Conservation (phyloP, 2,329 filamentous ascomycete species). For the Bisporella sp. region DNA sequence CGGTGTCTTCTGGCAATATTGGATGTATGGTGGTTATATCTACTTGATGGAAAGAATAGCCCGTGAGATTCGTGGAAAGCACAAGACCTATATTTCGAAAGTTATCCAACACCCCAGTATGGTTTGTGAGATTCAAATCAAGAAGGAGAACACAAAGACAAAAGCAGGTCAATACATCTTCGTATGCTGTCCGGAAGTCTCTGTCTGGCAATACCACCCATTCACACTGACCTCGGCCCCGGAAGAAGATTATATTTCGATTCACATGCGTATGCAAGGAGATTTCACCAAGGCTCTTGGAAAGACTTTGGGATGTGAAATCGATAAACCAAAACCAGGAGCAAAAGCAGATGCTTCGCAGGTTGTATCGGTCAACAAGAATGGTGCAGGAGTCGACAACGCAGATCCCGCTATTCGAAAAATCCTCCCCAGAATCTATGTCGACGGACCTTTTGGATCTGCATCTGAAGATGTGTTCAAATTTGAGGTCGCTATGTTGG, state of each 20-base stretch:
- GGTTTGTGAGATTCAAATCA: constrained; percentile 86
- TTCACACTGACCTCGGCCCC: constrained; percentile 82
- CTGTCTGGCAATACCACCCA: constrained; percentile 82
- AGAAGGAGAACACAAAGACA: constrained; percentile 80
- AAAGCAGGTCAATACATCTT: constrained; percentile 83
- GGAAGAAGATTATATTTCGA: constrained; percentile 84
- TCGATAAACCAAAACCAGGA: constrained; percentile 47
- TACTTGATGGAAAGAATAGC: constrained; percentile 76
- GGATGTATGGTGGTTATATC: constrained; percentile 75
- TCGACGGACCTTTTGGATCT: constrained; percentile 80
- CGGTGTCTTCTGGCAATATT: constrained; percentile 85
- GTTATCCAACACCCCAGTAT: constrained; percentile 86
- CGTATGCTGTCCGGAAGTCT: constrained; percentile 79
- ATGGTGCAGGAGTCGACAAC: constrained; percentile 39
- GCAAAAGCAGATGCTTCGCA: constrained; percentile 45
- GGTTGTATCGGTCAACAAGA: constrained; percentile 60
- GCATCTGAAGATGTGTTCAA: constrained; percentile 88
- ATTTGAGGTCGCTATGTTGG: constrained; percentile 73
- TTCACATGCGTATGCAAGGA: constrained; percentile 77
- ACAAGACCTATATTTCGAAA: constrained; percentile 83
- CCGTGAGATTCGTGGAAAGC: constrained; percentile 69
- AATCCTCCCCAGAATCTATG: constrained; percentile 71
- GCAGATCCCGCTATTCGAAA: constrained; percentile 66
- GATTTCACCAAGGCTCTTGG: constrained; percentile 71
- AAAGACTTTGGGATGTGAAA: constrained; percentile 67